These are phyloP conservation scores for Coniella lustricola DNA, from an alignment of 2,329 filamentous ascomycete genomes.

Conservation along the genomic window DNA sequence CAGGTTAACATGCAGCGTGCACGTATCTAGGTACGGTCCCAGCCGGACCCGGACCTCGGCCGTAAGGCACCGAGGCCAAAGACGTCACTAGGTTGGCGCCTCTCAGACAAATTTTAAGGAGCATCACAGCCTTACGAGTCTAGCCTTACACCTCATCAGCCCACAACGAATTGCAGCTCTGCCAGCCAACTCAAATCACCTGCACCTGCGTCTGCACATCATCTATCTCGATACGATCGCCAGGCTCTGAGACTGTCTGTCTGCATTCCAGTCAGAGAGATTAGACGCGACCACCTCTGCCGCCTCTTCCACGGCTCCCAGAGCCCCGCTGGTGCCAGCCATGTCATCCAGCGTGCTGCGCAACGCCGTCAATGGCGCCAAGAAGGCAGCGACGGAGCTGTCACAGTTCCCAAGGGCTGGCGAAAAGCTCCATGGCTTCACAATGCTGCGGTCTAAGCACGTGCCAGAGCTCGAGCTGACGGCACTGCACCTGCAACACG, in stretches of 20 bases:
- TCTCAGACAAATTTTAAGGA: neutral
- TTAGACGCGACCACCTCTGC: neutral
- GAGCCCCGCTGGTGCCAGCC: neutral
- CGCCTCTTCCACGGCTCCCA: neutral
- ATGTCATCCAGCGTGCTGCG: conserved; percentile 5
- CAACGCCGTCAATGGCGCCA: conserved; percentile 23
- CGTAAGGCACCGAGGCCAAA: neutral
- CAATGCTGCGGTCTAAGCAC: conserved; percentile 78
- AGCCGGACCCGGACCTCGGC: neutral
- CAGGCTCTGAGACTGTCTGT: too few species aligned
- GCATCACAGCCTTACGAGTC: neutral
- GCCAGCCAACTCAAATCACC: too few species aligned
- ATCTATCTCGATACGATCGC: too few species aligned
- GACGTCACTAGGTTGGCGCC: conserved; percentile 1
- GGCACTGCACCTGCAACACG: conserved; percentile 81
- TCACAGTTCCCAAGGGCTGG: conserved; percentile 70
- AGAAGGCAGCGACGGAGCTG: conserved; percentile 66
- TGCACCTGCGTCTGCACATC: too few species aligned
- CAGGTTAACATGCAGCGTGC: neutral
- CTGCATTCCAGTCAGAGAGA: neutral
- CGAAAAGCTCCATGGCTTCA: conserved; percentile 89
- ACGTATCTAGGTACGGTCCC: neutral
- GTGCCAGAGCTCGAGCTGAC: conserved; percentile 91
- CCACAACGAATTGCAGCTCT: neutral
- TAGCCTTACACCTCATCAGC: neutral